Conservation (phyloP, 129 eudicot species). For the Apium graveolens region DNA sequence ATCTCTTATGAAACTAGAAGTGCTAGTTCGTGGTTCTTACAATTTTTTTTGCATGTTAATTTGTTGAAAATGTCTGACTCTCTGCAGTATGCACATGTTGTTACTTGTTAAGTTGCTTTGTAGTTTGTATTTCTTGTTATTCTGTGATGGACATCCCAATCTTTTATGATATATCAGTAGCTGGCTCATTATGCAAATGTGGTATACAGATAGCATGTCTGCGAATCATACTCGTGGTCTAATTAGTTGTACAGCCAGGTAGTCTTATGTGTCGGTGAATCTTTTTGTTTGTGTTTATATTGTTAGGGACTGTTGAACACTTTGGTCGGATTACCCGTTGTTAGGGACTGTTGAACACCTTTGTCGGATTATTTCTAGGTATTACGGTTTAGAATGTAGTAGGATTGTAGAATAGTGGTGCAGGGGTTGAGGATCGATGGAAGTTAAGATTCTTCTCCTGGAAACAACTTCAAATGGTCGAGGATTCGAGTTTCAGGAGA, state of each 20-base stretch:
- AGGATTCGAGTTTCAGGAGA: neutral
- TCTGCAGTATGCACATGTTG: neutral
- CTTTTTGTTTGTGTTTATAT: neutral
- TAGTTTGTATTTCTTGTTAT: slow-evolving; percentile 21
- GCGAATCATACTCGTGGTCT: neutral
- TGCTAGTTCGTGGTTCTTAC: slow-evolving; percentile 19
- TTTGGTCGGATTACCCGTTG: neutral
- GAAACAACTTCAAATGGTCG: neutral
- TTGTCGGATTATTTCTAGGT: neutral
- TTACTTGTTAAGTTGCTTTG: neutral
- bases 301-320: neutral
- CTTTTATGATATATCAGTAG: slow-evolving; percentile 22
- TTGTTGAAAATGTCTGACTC: slow-evolving; percentile 13
- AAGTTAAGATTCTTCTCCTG: too few species aligned
- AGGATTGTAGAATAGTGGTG: neutral
- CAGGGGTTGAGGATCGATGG: neutral
- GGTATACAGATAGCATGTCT: neutral
- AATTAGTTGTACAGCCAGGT: neutral
- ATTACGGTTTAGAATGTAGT: too few species aligned
- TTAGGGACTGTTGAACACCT: neutral
- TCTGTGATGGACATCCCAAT: slow-evolving; percentile 10
- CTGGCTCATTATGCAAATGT: slow-evolving; percentile 11
- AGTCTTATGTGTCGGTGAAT: too few species aligned
- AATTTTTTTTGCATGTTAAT: slow-evolving; percentile 16
- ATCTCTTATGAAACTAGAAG: slow-evolving; percentile 22